Conservation (phyloP, 352 stramenopile genomes). For the Phytophthora melonis region DNA sequence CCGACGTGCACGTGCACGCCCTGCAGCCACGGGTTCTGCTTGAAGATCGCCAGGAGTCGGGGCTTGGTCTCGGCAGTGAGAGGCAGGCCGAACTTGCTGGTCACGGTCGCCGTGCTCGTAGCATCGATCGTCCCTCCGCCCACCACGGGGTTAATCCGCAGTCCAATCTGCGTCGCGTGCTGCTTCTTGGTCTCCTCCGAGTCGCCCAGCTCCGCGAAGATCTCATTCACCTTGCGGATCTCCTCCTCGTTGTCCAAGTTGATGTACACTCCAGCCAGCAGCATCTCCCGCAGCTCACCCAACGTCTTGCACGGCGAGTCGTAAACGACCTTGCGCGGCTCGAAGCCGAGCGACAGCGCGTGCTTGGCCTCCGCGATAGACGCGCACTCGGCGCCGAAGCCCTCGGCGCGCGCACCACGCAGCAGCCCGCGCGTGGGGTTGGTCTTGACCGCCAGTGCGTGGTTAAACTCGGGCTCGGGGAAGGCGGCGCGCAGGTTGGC, state of each 20-base stretch:
- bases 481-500: constrained; percentile 64
- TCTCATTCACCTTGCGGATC: constrained; percentile 75
- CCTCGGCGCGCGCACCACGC: constrained; percentile 51
- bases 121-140: constrained; percentile 87
- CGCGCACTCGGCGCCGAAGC: constrained; percentile 84
- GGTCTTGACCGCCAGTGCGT: constrained; percentile 84
- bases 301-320: constrained; percentile 94
- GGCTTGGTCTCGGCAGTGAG: constrained; percentile 65
- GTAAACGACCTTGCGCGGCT: constrained; percentile 86
- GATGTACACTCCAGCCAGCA: constrained; percentile 86
- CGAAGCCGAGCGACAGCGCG: constrained; percentile 75
- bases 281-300: constrained; percentile 80
- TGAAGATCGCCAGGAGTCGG: constrained; percentile 63
- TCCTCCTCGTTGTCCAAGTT: constrained; percentile 95
- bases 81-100: constrained; percentile 93
- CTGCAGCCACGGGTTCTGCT: constrained; percentile 84
- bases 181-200: constrained; percentile 26
- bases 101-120: constrained; percentile 88
- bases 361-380: constrained; percentile 87
- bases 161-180: constrained; percentile 74
- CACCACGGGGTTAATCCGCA: constrained; percentile 94
- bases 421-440: constrained; percentile 80
- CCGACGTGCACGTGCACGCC: constrained; percentile 92
- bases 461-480: constrained; percentile 72
- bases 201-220: constrained; percentile 58